Base-by-base conservation (phyloP, 139 green algal species). In the Picochlorum sp. region DNA sequence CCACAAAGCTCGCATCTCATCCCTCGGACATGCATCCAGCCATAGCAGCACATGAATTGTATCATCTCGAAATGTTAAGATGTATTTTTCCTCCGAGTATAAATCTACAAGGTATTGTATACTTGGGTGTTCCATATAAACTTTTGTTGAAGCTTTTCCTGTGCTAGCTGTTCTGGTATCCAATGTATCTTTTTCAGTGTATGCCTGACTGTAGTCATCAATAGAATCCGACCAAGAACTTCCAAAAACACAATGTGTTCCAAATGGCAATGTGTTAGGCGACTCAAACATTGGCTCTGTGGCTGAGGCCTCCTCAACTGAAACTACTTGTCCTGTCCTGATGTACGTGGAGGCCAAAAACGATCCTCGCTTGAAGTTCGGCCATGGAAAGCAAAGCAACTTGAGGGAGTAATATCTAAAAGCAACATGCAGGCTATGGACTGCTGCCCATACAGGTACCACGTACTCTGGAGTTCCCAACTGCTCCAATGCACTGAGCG, bases 291-390 rank as follows among this genome's bases (percentile, higher is more conserved):
- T 37, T n/a, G 18, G 18, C 20, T 61, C 55, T 35, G 25, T 9
- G 9, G 16, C 31, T 13, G 26, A 25, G 12, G 55, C 32, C 0
- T 61, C 4, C 4, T 61, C 36, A 14, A 61, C 25, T 20, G 13
- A 5, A 10, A 49, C 3, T 3, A 61, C 20, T 14, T 26, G 12
- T 14, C 52, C 52, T 0, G 6, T 29, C 12, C 16, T 14, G 5
- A 39, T 56, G 14, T 22, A 36, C 18, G n/a, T 26, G 9, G 37
- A 33, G 12, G 32, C 26, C 8, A 61, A 35, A 8, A 37, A 33
- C n/a, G 60, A 50, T 5, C 69, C 70, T 2, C 81, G 72, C 73
- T 87, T 86, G 29, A 73, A 69, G 47, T 83, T 90, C 12, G 88
- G 69, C 3, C 50, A 65, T 9, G 63, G 41, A 44, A 94, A 85